Evolutionary conservation across 306 rosid species (phyloP).

Genomic region (Cucurbita moschata): DNA sequence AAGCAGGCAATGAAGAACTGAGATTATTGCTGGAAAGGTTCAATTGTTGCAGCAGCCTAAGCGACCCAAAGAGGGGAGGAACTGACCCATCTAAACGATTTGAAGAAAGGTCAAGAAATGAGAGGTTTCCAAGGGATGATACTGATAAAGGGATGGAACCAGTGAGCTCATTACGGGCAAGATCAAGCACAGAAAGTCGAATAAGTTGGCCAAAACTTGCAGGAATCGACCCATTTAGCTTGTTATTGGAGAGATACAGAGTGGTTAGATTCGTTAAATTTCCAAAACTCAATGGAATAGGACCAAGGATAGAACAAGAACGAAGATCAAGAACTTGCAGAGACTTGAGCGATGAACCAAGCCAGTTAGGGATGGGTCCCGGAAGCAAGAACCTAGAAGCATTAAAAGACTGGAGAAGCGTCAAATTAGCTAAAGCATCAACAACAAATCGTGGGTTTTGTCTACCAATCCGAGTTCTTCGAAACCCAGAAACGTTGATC

Average conservation of each 20-base stretch:
- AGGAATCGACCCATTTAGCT: slow-evolving; percentile 53
- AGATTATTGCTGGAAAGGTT: slow-evolving; percentile 57
- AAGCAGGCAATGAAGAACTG: slow-evolving; percentile 42
- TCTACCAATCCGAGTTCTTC: slow-evolving; percentile 58
- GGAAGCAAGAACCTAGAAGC: slow-evolving; percentile 73
- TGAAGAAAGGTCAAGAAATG: slow-evolving; percentile 48
- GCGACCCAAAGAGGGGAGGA: slow-evolving; percentile 42
- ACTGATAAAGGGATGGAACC: slow-evolving; percentile 46
- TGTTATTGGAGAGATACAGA: slow-evolving; percentile 53
- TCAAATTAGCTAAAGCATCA: slow-evolving; percentile 61
- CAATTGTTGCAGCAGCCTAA: slow-evolving; percentile 43
- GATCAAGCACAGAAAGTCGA: slow-evolving; percentile 58
- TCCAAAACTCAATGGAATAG: slow-evolving; percentile 56
- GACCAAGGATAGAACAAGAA: slow-evolving; percentile 45
- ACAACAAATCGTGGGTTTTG: slow-evolving; percentile 58
- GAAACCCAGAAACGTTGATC: slow-evolving; percentile 72
- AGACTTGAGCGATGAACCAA: slow-evolving; percentile 33
- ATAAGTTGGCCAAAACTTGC: slow-evolving; percentile 42
- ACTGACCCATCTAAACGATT: slow-evolving; percentile 47
- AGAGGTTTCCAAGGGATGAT: slow-evolving; percentile 40
- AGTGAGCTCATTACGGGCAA: slow-evolving; percentile 36
- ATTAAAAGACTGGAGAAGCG: slow-evolving; percentile 47
- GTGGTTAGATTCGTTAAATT: slow-evolving; percentile 42
- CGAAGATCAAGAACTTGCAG: slow-evolving; percentile 72
- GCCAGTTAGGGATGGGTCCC: slow-evolving; percentile 62